Base-by-base conservation (phyloP, 1,139 yeast genomes). In the Magnusiomyces ingens region DNA sequence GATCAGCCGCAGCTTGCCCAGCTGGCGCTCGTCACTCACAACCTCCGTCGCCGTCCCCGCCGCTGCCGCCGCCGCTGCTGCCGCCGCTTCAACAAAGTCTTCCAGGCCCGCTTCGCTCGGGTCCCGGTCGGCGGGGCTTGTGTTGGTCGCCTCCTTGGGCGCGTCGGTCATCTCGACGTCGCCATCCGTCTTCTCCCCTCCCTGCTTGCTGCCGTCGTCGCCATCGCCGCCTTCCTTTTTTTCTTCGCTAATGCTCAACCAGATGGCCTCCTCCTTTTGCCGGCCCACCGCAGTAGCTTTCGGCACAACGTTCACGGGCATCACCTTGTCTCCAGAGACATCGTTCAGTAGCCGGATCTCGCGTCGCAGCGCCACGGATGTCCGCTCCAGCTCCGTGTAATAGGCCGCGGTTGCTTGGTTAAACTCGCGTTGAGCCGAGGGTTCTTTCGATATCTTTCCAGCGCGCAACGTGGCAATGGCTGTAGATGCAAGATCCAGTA, bases 331-430 rank as follows among this genome's bases (percentile, higher is more conserved):
- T 49, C 65, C 63, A 19, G 73, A 66, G 49, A 71, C 73, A 45
- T 70, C 71, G 53, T 71, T 68, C 43, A 74, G 61, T 44, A 68
- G 59, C 51, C 72, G 63, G 43, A 74, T 68, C 54, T 75, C 77
- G 15, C 69, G 67, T 1, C 76, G 68, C 53, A 75, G 61, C 15
- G 68, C 67, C 6, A 70, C 70, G 11, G 75, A 68, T 3, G 73
- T 68, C 8, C 60, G 60, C 50, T 70, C 72, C 8, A 72, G 64
- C 13, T 64, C 54, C 11, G 57, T 56, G 56, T 64, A 68, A 54
- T 68, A 71, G 40, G 63, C 59, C 47, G 58, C 55, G 1, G 67
- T 58, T 10, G 66, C 59, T 36, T 60, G 61, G 44, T 65, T 59
- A 57, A 74, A 75, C 35, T 62, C 63, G 38, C 64, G 61, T 50